Conservation (phyloP, 345 rosid species). For the Rhizophora mangle region DNA sequence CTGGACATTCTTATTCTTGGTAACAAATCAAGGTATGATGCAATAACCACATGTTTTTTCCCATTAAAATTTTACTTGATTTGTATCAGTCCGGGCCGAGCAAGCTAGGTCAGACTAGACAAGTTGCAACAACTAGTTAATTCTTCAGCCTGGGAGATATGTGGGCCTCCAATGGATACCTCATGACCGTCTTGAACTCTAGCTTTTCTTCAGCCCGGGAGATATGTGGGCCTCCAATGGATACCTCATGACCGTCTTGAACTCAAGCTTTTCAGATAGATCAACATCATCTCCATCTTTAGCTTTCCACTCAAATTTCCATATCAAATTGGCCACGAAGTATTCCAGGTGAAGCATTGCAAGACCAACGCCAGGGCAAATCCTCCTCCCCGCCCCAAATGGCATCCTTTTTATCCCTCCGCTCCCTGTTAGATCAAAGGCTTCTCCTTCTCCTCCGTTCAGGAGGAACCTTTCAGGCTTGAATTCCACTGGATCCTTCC, state of each 20-base stretch:
- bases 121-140: too few relatives aligned
- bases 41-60: too few relatives aligned
- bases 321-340: conserved; percentile 19
- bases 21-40: too few relatives aligned
- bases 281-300: conserved; percentile 14
- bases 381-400: conserved; percentile 19
- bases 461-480: conserved; percentile 23
- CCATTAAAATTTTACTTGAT: too few relatives aligned
- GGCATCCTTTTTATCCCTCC: conserved; percentile 25
- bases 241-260: conserved; percentile 3
- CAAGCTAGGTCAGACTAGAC: too few relatives aligned
- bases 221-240: conserved; percentile 3
- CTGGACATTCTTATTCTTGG: too few relatives aligned
- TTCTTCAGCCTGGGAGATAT: too few relatives aligned
- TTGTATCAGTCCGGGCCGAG: too few relatives aligned
- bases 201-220: neutral
- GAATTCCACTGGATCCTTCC: conserved; percentile 26
- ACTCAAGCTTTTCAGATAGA: conserved; percentile 4
- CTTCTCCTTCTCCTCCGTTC: neutral
- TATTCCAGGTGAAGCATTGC: conserved; percentile 21
- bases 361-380: conserved; percentile 16
- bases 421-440: conserved; percentile 11
- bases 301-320: conserved; percentile 19
- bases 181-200: too few relatives aligned
- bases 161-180: too few relatives aligned